A percentile compares a stretch with the other conserved stretches of the same genome.
phyloP scores from a whole-genome alignment of 805 yeast species.

The Candida pseudoglaebosa region DNA sequence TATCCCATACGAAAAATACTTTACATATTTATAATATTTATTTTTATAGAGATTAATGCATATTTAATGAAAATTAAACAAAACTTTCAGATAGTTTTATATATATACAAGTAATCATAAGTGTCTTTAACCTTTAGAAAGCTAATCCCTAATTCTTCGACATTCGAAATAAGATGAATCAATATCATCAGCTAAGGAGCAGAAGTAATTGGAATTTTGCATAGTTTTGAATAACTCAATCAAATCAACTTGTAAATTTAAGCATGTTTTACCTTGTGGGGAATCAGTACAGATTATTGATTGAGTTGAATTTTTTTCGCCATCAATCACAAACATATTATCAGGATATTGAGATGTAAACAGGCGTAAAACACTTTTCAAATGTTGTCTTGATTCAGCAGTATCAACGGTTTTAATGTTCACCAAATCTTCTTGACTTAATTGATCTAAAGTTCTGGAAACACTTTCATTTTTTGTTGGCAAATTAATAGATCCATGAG shows the following conservation, averaged over 20 bases:
- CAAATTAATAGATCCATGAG: conserved; percentile 17
- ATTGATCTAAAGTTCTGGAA: conserved; percentile 25
- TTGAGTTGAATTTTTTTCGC: conserved; percentile 31
- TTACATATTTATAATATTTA: not conserved
- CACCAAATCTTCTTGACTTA: conserved; percentile 12
- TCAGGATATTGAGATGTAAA: conserved; percentile 18
- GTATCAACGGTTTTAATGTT: not conserved
- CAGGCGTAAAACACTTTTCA: not conserved
- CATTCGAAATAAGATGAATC: conserved; percentile 51
- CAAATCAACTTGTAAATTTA: conserved; percentile 38
- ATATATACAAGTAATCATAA: not conserved
- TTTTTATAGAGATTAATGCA: not conserved
- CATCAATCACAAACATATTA: conserved; percentile 38
- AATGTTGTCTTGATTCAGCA: not conserved
- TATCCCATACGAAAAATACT: too few relatives aligned
- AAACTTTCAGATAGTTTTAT: not conserved
- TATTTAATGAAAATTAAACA: too few relatives aligned
- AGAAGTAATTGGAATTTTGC: conserved; percentile 48
- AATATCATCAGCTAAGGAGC: conserved; percentile 46
- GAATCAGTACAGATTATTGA: conserved; percentile 45
- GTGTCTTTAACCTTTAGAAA: not conserved
- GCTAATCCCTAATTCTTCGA: conserved; percentile 28
- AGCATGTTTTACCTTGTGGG: conserved; percentile 45
- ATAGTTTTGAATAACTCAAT: conserved; percentile 44
- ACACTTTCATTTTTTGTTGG: not conserved